These are phyloP conservation scores for Yamadazyma blattariae DNA, from an alignment of 1,139 yeast species.

Conservation along the genomic window DNA sequence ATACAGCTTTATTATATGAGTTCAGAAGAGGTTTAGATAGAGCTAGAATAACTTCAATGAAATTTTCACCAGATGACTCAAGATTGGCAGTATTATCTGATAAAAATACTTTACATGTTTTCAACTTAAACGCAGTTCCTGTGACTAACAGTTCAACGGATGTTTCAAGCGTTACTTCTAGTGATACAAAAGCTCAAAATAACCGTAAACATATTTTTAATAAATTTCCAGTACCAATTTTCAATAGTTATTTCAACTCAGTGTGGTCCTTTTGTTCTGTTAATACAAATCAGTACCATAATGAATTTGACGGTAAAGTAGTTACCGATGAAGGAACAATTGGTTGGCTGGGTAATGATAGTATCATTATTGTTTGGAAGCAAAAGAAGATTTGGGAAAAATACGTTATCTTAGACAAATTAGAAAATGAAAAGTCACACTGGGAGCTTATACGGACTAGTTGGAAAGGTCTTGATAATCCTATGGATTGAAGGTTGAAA, in stretches of 20 bases:
- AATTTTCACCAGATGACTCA: slow-evolving; percentile 72
- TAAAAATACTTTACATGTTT: slow-evolving; percentile 85
- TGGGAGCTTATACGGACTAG: slow-evolving; percentile 73
- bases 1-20: slow-evolving; percentile 72
- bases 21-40: slow-evolving; percentile 87
- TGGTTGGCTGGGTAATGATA: slow-evolving; percentile 77
- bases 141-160: slow-evolving; percentile 5
- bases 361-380: slow-evolving; percentile 71
- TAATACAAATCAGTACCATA: slow-evolving; percentile 53
- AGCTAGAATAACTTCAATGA: slow-evolving; percentile 79
- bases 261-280: slow-evolving; percentile 87
- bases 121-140: slow-evolving; percentile 53
- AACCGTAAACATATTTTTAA: slow-evolving; percentile 71
- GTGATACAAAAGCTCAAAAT: slow-evolving; percentile 6
- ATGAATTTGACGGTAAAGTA: slow-evolving; percentile 23
- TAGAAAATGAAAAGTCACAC: slow-evolving; percentile 12
- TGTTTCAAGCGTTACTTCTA: slow-evolving; percentile 8
- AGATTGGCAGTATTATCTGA: slow-evolving; percentile 84
- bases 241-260: slow-evolving; percentile 75
- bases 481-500: slow-evolving; percentile 3
- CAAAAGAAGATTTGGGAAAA: slow-evolving; percentile 79
- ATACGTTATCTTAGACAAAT: slow-evolving; percentile 58
- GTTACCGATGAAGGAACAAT: slow-evolving; percentile 58
- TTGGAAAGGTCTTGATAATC: slow-evolving; percentile 61
- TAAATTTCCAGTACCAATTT: slow-evolving; percentile 58